Percentiles rank a stretch among this genome's conserved stretches.
Conservation (phyloP, 176 grass and related monocot species). For the Dactylis glomerata region DNA sequence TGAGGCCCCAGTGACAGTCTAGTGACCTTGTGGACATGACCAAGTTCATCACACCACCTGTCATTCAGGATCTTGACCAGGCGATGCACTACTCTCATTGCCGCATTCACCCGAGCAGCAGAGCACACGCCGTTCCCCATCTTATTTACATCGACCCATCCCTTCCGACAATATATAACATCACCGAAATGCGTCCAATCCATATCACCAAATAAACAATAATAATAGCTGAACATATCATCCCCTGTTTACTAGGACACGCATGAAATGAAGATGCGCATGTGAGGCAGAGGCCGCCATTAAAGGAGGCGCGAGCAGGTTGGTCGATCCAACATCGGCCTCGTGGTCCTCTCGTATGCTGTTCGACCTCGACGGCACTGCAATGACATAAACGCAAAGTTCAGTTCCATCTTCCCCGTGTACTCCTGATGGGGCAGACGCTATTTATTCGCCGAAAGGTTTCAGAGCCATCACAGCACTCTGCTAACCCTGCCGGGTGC, state of each 20-base stretch:
- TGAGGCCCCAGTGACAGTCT: neutral
- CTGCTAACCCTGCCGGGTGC: neutral
- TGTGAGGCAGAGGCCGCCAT: constrained; percentile 25
- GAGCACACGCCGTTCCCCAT: neutral
- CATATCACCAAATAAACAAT: constrained; percentile 2
- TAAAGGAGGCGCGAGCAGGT: constrained; percentile 34
- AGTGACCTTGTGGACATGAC: constrained; percentile 3
- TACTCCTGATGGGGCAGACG: constrained; percentile 7
- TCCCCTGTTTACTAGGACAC: neutral
- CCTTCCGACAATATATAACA: constrained; percentile 12
- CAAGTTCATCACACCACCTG: neutral
- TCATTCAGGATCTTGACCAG: neutral
- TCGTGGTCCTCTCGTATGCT: constrained; percentile 45
- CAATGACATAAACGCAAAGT: neutral
- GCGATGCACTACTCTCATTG: neutral
- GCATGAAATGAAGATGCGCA: neutral
- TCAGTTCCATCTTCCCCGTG: constrained; percentile 30
- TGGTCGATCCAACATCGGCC: constrained; percentile 15
- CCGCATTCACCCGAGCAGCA: neutral
- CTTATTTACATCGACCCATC: neutral
- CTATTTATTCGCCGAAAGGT: constrained; percentile 57
- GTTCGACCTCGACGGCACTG: neutral
- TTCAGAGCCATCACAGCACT: constrained; percentile 17
- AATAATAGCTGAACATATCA: neutral
- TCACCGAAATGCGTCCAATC: neutral